Base-by-base conservation (phyloP, 2,329 filamentous ascomycete species). In the Hymenoscyphus repandus region DNA sequence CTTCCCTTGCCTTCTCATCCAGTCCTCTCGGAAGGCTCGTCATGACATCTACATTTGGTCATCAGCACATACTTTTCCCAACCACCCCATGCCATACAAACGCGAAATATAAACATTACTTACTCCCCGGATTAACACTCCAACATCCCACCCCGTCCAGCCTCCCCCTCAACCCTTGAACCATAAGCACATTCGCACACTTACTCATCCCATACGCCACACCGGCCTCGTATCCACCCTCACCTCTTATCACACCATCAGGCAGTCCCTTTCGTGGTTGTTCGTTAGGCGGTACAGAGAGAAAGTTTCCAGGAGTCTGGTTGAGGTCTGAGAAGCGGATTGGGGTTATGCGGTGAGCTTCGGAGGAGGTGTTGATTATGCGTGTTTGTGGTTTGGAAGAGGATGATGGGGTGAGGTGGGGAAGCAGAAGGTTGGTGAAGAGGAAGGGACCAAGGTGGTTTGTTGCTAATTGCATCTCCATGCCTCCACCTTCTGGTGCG, bases 151-250 rank as follows among this genome's bases (percentile, higher is more conserved):
- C 49, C 17, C 12, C 37, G 1, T 22, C 37, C n/a, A 57, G 46
- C 11, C 38, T 49, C 30, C 34, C 20, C 46, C 55, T 57, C 48
- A 60, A 49, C 22, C 36, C 52, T 17, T 59, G 47, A 38, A 50
- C 47, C 32, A 57, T 49, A 17, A 60, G 44, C 20, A 74, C 62
- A 53, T 74, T 74, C 32, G 70, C 72, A 11, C 73, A 69, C 61
- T 75, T 75, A 58, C 66, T 68, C 62, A 73, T 70, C 12, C 68
- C 72, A 62, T 75, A 75, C 22, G 69, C 67, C 40, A 59, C 36
- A n/a, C 30, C 18, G 1, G 48, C 41, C 31, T 58, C 58, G 45
- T 57, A 60, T 10, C 49, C 45, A 3, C 49, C 55, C 40, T 50
- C 50, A 2, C 37, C 48, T 33, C 48, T 54, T 34, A 59, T 27